Conservation (phyloP, 2,329 filamentous ascomycete species). For the Colletotrichum cereale region DNA sequence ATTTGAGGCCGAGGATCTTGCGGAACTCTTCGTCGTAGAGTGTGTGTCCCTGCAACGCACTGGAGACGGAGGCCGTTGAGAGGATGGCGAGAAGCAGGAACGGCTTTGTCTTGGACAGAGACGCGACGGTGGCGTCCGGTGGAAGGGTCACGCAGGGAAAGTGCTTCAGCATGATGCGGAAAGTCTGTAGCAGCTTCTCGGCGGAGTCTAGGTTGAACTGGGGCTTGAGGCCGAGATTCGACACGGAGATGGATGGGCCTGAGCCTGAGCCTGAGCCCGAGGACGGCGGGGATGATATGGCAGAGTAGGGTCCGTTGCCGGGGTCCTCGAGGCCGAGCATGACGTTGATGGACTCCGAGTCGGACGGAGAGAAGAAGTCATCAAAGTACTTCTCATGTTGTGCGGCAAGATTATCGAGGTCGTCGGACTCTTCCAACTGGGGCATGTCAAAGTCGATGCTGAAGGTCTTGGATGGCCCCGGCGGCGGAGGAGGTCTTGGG, state of each 20-base stretch:
- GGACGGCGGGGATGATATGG: constrained; percentile 42
- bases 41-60: constrained; percentile 63
- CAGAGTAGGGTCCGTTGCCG: constrained; percentile 22
- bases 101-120: constrained; percentile 60
- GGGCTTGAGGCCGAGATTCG: constrained; percentile 60
- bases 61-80: constrained; percentile 61
- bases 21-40: constrained; percentile 70
- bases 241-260: constrained; percentile 49
- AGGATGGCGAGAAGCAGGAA: constrained; percentile 68
- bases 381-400: constrained; percentile 59
- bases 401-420: constrained; percentile 58
- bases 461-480: constrained; percentile 63
- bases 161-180: constrained; percentile 57
- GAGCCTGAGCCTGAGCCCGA: constrained; percentile 41
- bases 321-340: constrained; percentile 29
- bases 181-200: constrained; percentile 57
- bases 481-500: constrained; percentile 46
- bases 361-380: constrained; percentile 51
- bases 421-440: constrained; percentile 52
- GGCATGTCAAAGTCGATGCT: constrained; percentile 65
- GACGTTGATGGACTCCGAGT: constrained; percentile 38
- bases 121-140: constrained; percentile 56
- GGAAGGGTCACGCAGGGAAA: constrained; percentile 60
- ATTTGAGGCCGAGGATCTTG: constrained; percentile 67
- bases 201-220: constrained; percentile 69